These are phyloP conservation scores for Teunomyces funiuensis DNA, from an alignment of 805 yeast species.

Conservation along the genomic window DNA sequence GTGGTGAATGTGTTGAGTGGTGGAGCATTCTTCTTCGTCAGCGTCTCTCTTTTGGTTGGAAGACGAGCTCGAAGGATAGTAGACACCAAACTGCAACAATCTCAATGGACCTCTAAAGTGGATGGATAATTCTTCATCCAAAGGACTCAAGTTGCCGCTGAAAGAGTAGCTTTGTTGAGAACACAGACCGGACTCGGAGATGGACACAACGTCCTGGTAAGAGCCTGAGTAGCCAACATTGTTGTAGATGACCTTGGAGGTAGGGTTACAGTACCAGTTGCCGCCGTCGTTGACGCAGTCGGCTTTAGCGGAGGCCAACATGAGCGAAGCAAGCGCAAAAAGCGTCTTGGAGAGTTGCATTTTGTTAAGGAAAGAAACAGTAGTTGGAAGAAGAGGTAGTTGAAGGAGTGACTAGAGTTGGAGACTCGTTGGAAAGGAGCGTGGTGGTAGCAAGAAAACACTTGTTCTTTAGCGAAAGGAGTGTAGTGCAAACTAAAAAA, in stretches of 20 bases:
- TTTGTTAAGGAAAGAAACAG: constrained; percentile 3
- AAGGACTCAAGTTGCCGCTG: constrained; percentile 73
- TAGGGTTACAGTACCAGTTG: constrained; percentile 54
- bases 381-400: not conserved
- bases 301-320: constrained; percentile 17
- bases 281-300: constrained; percentile 23
- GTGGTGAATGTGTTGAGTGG: constrained; percentile 47
- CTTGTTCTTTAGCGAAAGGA: constrained; percentile 3
- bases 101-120: constrained; percentile 90
- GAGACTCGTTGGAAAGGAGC: constrained; percentile 1
- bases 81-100: constrained; percentile 84
- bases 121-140: constrained; percentile 82
- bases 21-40: constrained; percentile 47
- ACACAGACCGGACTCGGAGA: constrained; percentile 77
- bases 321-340: constrained; percentile 21
- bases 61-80: constrained; percentile 57
- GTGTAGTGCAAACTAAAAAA: not conserved
- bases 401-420: constrained; percentile 11
- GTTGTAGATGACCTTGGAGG: constrained; percentile 57
- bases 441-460: not conserved
- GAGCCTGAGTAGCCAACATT: constrained; percentile 85
- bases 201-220: constrained; percentile 73
- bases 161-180: constrained; percentile 55
- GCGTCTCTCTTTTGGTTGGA: constrained; percentile 44
- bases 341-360: constrained; percentile 27